These are phyloP conservation scores for Tetrahymena elliotti DNA, from an alignment of 73 alveolate genomes.

Conservation along the genomic window DNA sequence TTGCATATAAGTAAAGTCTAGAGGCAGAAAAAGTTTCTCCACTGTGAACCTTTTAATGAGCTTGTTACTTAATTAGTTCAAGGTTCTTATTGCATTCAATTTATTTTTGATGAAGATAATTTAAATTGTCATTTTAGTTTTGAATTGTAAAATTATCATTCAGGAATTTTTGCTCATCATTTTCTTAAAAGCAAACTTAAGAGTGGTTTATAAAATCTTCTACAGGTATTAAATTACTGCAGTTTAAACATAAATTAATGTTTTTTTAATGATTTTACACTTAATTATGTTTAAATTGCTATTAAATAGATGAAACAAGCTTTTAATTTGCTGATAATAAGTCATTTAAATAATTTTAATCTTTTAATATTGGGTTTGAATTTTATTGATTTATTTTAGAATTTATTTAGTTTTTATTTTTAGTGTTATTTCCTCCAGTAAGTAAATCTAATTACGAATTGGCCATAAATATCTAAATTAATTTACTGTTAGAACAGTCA, in stretches of 20 bases:
- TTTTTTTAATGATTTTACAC: background rate
- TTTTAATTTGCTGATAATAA: background rate
- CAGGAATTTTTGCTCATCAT: background rate
- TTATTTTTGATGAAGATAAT: background rate
- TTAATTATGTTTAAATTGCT: too few species aligned
- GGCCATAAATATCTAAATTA: background rate
- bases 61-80: background rate
- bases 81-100: background rate
- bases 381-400: background rate
- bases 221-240: background rate
- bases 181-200: background rate
- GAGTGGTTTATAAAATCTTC: background rate
- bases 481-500: background rate
- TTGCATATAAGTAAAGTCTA: background rate
- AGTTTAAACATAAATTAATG: background rate
- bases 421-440: background rate
- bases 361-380: background rate
- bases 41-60: background rate
- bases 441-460: background rate
- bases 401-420: background rate
- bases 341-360: background rate
- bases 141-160: background rate
- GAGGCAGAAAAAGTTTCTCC: background rate
- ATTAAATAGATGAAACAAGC: background rate
- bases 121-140: background rate